Conservation (phyloP, 2,329 filamentous ascomycete species). For the Exophiala sp. region DNA sequence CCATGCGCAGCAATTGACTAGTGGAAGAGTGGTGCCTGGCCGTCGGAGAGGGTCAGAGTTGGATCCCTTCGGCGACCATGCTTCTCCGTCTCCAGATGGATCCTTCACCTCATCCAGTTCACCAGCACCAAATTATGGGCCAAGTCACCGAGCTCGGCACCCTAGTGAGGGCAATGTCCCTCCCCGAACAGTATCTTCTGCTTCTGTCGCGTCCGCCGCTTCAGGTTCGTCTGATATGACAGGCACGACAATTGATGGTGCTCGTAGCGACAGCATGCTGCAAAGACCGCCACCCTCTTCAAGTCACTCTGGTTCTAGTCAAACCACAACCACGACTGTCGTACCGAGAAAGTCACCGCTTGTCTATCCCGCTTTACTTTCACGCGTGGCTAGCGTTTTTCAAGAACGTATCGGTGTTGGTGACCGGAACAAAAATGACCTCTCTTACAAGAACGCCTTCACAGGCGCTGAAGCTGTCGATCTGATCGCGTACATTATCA, state of each 20-base stretch:
- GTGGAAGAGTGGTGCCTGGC: constrained; percentile 83
- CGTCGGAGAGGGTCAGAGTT: constrained; percentile 59
- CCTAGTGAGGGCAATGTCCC: constrained; percentile 43
- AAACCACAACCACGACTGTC: constrained; percentile 58
- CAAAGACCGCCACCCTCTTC: constrained; percentile 52
- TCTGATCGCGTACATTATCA: constrained; percentile 91
- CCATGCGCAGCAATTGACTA: constrained; percentile 77
- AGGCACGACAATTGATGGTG: constrained; percentile 61
- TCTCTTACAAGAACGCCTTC: constrained; percentile 96
- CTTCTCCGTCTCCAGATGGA: constrained; percentile 15
- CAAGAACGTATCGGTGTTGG: constrained; percentile 79
- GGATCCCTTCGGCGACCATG: constrained; percentile 31
- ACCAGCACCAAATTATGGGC: constrained; percentile 10
- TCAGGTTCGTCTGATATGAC: constrained; percentile 22
- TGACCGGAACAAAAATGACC: constrained; percentile 91
- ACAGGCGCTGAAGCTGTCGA: constrained; percentile 95
- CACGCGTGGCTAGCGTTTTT: constrained; percentile 90
- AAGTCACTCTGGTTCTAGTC: constrained; percentile 47
- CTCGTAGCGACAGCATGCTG: constrained; percentile 55
- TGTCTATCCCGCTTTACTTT: constrained; percentile 89
- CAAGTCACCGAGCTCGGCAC: constrained; percentile 36
- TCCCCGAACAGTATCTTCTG: constrained; percentile 83
- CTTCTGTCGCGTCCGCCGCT: constrained; percentile 80
- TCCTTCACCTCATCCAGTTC: constrained; percentile 27
- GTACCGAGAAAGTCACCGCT: constrained; percentile 70